Conservation (phyloP, 805 yeast genomes). For the Myxozyma neglecta region DNA sequence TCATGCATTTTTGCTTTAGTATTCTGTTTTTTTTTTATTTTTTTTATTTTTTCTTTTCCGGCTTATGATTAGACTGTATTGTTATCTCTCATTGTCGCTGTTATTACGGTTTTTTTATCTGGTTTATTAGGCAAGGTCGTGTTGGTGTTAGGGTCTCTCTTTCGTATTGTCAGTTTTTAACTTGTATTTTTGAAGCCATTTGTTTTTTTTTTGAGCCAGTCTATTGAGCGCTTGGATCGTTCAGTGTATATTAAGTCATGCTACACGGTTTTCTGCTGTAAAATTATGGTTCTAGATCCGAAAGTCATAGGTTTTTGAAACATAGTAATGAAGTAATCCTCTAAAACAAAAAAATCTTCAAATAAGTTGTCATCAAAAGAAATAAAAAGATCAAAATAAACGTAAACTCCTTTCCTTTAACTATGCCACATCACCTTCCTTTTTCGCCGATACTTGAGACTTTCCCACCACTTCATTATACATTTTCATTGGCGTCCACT, state of each 20-base stretch:
- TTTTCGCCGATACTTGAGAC: neutral
- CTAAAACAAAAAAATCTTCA: too few relatives aligned
- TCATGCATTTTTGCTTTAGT: neutral
- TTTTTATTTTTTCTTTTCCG: neutral
- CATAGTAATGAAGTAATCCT: too few relatives aligned
- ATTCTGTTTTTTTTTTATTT: neutral
- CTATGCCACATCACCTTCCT: neutral
- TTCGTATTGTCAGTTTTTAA: too few relatives aligned
- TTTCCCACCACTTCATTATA: constrained; percentile 8
- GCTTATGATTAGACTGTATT: neutral
- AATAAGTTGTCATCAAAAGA: neutral
- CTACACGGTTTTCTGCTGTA: too few relatives aligned
- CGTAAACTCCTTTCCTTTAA: neutral
- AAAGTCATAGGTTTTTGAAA: too few relatives aligned
- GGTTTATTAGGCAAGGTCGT: neutral
- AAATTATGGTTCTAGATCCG: too few relatives aligned
- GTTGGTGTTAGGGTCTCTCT: neutral
- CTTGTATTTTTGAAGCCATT: too few relatives aligned
- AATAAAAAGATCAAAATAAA: neutral
- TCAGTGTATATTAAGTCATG: too few relatives aligned
- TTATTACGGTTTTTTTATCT: neutral
- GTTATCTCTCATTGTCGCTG: neutral
- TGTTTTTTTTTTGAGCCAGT: too few relatives aligned
- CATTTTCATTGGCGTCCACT: constrained; percentile 26
- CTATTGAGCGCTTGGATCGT: too few relatives aligned